A percentile compares a stretch with the other conserved stretches of the same genome.
phyloP scores from a whole-genome alignment of 306 rosid species.

The Castanospermum australe region DNA sequence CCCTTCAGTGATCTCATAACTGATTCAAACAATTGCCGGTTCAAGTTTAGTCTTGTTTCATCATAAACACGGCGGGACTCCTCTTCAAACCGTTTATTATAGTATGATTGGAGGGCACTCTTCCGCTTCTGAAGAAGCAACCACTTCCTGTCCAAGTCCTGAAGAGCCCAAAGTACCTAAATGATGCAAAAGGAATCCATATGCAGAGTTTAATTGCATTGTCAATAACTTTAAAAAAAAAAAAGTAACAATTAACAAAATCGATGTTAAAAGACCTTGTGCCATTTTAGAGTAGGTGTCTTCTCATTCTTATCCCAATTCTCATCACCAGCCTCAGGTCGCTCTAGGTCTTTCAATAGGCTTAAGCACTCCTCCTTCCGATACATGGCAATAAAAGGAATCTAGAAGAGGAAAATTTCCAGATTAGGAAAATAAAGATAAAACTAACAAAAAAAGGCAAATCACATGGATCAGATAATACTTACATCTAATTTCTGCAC shows the following conservation, averaged over 20 bases:
- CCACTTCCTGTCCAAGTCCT: conserved; percentile 94
- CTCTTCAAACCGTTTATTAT: conserved; percentile 79
- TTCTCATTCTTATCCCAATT: conserved; percentile 61
- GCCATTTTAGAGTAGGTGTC: conserved; percentile 78
- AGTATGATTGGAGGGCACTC: conserved; percentile 78
- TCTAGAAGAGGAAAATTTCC: conserved; percentile 40
- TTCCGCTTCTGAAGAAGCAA: conserved; percentile 91
- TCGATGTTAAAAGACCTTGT: conserved; percentile 59
- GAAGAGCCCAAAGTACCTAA: conserved; percentile 93
- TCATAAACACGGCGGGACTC: conserved; percentile 80
- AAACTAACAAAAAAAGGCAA: neutral
- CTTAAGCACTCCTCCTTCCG: conserved; percentile 92
- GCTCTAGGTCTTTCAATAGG: conserved; percentile 72
- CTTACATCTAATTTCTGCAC: conserved; percentile 91
- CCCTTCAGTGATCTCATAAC: conserved; percentile 84
- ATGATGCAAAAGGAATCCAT: conserved; percentile 29
- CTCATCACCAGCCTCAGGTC: conserved; percentile 47
- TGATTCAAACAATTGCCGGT: conserved; percentile 81
- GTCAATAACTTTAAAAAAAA: neutral
- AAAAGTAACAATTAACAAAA: neutral
- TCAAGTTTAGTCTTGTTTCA: conserved; percentile 70
- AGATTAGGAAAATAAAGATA: conserved; percentile 20
- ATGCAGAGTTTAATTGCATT: neutral
- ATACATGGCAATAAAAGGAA: conserved; percentile 90
- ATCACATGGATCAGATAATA: conserved; percentile 26